A percentile compares a stretch with the other conserved stretches of the same genome.
Conservation (phyloP, 164 flowering plant species). For the Umbellularia californica region DNA sequence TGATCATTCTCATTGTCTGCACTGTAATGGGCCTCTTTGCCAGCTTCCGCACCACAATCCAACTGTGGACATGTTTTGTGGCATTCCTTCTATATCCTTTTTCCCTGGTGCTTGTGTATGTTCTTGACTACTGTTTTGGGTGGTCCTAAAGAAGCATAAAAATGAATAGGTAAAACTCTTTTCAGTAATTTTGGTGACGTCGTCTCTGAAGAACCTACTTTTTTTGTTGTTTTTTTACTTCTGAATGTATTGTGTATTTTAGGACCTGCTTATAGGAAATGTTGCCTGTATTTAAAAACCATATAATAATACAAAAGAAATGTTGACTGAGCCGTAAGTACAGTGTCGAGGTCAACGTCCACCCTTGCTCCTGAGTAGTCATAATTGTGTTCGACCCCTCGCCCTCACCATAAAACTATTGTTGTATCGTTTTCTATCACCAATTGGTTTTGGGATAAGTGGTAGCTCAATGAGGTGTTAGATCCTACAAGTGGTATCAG, state of each 20-base stretch:
- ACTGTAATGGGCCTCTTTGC: conserved; percentile 54
- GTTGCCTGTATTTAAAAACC: background rate
- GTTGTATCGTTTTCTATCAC: too few species aligned
- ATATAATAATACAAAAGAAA: too few species aligned
- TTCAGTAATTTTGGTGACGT: background rate
- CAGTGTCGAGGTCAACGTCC: too few species aligned
- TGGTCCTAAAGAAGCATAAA: conserved; percentile 46
- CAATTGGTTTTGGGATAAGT: too few species aligned
- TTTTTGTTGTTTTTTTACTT: too few species aligned
- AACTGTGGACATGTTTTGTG: conserved; percentile 60
- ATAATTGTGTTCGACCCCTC: too few species aligned
- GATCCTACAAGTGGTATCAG: too few species aligned
- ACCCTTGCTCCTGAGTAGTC: too few species aligned
- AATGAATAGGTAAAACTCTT: background rate
- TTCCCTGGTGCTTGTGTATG: conserved; percentile 62
- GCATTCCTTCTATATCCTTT: conserved; percentile 67
- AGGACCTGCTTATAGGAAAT: background rate
- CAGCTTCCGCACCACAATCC: conserved; percentile 63
- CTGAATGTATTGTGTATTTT: background rate
- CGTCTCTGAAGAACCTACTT: background rate
- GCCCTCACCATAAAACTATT: too few species aligned
- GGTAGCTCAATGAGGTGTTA: too few species aligned
- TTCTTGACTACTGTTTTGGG: conserved; percentile 57
- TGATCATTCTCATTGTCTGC: conserved; percentile 57
- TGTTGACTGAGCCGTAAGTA: too few species aligned